Percentiles rank a stretch among this genome's conserved stretches.
Conservation (phyloP, 805 yeast genomes). For the Candida tibetensis region DNA sequence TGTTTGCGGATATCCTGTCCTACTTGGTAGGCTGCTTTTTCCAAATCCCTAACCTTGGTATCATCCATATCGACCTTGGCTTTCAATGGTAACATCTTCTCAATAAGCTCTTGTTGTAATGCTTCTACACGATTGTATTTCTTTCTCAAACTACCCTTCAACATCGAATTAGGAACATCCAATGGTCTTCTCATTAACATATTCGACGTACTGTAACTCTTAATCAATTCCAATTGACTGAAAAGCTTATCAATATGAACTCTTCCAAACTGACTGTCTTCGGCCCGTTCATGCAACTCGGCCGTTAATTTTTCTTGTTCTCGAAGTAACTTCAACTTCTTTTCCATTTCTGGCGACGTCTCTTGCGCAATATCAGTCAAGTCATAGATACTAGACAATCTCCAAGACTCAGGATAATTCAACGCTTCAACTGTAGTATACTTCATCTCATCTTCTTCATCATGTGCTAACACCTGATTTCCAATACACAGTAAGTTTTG, state of each 20-base stretch:
- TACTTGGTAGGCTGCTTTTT: conserved; percentile 27
- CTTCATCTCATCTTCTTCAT: background rate
- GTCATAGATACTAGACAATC: conserved; percentile 14
- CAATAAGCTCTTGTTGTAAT: conserved; percentile 22
- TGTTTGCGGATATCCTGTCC: conserved; percentile 19
- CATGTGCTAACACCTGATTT: conserved; percentile 12
- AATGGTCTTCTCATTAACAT: conserved; percentile 24
- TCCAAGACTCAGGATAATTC: conserved; percentile 13
- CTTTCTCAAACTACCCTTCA: conserved; percentile 24
- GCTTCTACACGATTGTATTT: conserved; percentile 23
- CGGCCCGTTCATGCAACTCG: conserved; percentile 8
- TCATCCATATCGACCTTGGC: conserved; percentile 19
- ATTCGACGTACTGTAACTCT: conserved; percentile 11
- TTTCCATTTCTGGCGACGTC: conserved; percentile 1
- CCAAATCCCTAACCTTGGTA: conserved; percentile 22
- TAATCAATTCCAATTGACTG: conserved; percentile 21
- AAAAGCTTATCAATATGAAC: conserved; percentile 25
- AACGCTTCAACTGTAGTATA: background rate
- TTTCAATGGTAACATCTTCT: conserved; percentile 33
- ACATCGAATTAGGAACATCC: conserved; percentile 26
- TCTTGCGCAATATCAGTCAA: conserved; percentile 6
- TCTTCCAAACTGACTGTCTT: conserved; percentile 15
- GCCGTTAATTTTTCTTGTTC: conserved; percentile 4
- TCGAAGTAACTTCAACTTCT: conserved; percentile 3
- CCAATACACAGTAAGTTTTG: conserved; percentile 16